These are phyloP conservation scores for Entomortierella parvispora DNA, from an alignment of 192 early-diverging fungal species.

Conservation along the genomic window DNA sequence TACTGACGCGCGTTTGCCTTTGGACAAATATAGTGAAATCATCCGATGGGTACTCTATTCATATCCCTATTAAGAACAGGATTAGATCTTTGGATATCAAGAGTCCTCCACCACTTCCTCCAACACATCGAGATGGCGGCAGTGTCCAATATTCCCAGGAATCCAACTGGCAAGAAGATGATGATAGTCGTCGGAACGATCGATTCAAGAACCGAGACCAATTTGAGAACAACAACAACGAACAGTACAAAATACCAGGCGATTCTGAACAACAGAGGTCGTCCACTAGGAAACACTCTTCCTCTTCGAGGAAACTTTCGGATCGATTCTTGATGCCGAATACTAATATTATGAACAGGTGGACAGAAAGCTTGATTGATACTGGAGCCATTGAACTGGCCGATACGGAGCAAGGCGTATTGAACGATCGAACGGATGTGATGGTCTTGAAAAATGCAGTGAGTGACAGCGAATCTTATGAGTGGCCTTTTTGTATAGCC, in stretches of 20 bases:
- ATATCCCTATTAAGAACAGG: slow-evolving; percentile 22
- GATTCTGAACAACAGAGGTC: no score
- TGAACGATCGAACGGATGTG: slow-evolving; percentile 24
- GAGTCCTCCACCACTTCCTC: background rate
- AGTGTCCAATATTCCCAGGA: background rate
- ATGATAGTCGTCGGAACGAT: no score
- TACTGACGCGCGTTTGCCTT: no score
- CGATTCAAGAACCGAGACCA: no score
- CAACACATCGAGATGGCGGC: no score
- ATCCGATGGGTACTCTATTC: slow-evolving; percentile 21
- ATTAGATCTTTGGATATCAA: slow-evolving; percentile 14
- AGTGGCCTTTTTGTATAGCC: background rate
- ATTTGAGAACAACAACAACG: no score
- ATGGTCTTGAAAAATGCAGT: slow-evolving; percentile 36
- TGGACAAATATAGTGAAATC: no score
- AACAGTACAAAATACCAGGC: no score
- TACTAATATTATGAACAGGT: no score
- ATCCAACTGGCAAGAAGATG: no score
- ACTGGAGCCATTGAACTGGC: slow-evolving; percentile 3
- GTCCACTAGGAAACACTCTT: background rate
- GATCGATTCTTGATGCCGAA: no score
- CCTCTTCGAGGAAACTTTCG: background rate
- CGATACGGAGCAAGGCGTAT: slow-evolving; percentile 27
- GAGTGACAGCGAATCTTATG: background rate
- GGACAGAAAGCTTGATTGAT: slow-evolving; percentile 6